Evolutionary conservation across 306 rosid genomes (phyloP).

Genomic region (Coriaria nepalensis): DNA sequence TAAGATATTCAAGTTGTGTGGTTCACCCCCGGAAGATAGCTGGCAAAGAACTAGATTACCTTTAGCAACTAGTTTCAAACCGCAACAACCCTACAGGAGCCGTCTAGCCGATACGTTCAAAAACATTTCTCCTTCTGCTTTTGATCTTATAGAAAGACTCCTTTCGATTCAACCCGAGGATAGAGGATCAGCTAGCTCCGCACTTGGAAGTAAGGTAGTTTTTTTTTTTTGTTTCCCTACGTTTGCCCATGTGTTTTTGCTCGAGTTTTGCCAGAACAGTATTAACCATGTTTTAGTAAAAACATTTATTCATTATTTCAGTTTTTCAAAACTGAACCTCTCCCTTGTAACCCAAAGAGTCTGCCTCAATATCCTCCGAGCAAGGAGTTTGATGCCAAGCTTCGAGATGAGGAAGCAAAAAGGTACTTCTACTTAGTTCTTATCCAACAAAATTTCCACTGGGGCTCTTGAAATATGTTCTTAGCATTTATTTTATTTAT

Average conservation of each 20-base stretch:
- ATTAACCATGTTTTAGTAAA: no score
- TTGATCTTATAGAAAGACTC: slow-evolving; percentile 57
- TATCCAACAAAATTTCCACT: neutral
- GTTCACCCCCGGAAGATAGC: slow-evolving; percentile 74
- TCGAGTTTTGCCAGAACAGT: neutral
- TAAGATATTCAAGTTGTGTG: slow-evolving; percentile 88
- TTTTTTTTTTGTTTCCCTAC: neutral
- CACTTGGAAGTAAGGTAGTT: slow-evolving; percentile 59
- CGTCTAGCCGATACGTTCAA: slow-evolving; percentile 42
- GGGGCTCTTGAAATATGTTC: slow-evolving; percentile 4
- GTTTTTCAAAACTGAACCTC: slow-evolving; percentile 69
- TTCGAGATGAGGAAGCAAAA: slow-evolving; percentile 43
- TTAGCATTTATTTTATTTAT: neutral
- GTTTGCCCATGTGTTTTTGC: neutral
- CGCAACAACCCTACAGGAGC: slow-evolving; percentile 60
- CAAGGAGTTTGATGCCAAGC: slow-evolving; percentile 74
- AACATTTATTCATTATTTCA: slow-evolving; percentile 19
- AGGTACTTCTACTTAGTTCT: no score
- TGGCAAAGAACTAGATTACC: slow-evolving; percentile 76
- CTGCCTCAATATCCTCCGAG: slow-evolving; percentile 75
- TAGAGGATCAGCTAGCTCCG: slow-evolving; percentile 59
- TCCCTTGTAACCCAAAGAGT: slow-evolving; percentile 74
- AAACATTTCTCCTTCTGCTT: slow-evolving; percentile 43
- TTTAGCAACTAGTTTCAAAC: slow-evolving; percentile 81
- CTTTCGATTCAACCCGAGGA: slow-evolving; percentile 57